Conservation (phyloP, 208 protist species). For the Tritrichomonas foetus region DNA sequence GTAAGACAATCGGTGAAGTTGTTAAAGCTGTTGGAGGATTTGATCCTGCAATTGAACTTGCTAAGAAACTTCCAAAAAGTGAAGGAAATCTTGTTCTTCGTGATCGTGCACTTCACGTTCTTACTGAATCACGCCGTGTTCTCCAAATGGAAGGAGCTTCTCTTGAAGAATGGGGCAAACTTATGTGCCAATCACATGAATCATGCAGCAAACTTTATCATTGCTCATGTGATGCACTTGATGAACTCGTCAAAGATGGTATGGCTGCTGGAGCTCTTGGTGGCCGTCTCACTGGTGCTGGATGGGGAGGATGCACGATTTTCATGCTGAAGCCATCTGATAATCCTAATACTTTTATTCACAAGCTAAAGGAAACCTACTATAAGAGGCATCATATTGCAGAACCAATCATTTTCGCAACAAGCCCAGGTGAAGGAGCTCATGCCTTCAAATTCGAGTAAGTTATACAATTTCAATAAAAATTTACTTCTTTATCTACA, state of each 20-base stretch:
- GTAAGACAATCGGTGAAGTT: neutral
- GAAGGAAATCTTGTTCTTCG: constrained; percentile 2
- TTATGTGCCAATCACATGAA: neutral
- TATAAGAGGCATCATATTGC: neutral
- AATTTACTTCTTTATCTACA: too few species aligned
- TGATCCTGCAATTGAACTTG: neutral
- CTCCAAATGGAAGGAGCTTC: neutral
- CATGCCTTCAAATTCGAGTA: neutral
- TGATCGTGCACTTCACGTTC: neutral
- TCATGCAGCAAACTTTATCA: neutral
- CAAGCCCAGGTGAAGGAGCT: neutral
- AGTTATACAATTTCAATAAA: too few species aligned
- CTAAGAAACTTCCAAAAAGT: neutral
- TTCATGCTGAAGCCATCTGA: neutral
- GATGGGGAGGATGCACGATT: constrained; percentile 23
- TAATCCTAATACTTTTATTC: neutral
- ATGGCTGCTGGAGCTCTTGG: neutral
- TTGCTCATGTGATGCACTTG: neutral
- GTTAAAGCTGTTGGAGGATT: neutral
- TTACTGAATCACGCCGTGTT: neutral
- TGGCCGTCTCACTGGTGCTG: neutral
- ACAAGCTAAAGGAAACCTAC: neutral
- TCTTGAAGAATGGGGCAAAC: neutral
- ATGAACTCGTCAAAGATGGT: neutral
- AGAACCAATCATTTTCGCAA: neutral